phyloP scores from a whole-genome alignment of 75 land plant genomes.

The Cunninghamia lanceolata region DNA sequence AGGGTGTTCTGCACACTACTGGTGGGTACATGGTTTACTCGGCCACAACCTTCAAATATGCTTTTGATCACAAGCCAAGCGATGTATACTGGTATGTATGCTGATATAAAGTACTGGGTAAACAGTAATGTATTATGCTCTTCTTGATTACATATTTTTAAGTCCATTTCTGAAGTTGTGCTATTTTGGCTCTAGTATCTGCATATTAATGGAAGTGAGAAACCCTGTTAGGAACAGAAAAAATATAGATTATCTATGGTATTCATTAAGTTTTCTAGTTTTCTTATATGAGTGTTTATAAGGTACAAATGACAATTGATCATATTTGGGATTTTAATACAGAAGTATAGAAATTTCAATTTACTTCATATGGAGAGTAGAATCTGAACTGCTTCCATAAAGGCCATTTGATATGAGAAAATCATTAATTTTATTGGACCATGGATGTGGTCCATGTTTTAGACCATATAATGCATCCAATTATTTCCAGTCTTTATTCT shows the following conservation, averaged over 20 bases:
- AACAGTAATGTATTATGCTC: neutral
- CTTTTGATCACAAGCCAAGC: conserved; percentile 87
- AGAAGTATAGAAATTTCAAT: neutral
- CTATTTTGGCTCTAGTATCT: neutral
- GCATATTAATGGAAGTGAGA: neutral
- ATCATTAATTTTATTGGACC: too few species aligned
- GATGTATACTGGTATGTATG: conserved; percentile 83
- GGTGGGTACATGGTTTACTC: conserved; percentile 98
- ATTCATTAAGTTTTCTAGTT: neutral
- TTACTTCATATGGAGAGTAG: too few species aligned
- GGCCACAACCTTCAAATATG: conserved; percentile 96
- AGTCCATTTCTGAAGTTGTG: neutral
- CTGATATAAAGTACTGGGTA: neutral
- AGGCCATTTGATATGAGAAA: too few species aligned
- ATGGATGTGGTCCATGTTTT: too few species aligned
- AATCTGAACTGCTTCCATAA: too few species aligned
- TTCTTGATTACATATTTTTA: neutral
- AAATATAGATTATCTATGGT: neutral
- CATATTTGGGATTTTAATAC: neutral
- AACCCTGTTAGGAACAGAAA: neutral
- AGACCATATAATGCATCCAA: too few species aligned
- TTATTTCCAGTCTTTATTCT: too few species aligned
- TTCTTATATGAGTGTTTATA: neutral
- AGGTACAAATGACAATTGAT: neutral
- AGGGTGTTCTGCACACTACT: conserved; percentile 97